Conservation (phyloP, 495 filamentous ascomycete genomes). For the Xylaria grammica region DNA sequence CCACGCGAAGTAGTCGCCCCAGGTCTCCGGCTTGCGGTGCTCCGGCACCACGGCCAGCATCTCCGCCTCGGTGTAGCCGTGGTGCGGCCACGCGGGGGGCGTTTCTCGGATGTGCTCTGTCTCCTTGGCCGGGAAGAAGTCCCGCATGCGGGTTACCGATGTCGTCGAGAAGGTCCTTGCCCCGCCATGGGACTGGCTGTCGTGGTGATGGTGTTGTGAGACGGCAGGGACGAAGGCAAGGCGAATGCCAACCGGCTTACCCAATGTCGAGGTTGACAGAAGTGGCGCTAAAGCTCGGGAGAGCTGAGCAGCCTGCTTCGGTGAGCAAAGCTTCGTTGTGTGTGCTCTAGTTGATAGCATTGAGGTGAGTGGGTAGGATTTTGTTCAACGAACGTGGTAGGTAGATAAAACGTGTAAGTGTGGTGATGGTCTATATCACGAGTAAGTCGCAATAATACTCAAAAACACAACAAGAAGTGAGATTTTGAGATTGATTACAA, state of each 20-base stretch:
- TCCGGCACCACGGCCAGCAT: slow-evolving; percentile 48
- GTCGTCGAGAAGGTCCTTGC: slow-evolving; percentile 51
- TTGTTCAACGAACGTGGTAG: not conserved
- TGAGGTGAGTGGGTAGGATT: slow-evolving; percentile 15
- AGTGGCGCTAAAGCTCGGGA: slow-evolving; percentile 34
- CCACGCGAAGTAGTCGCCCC: slow-evolving; percentile 53
- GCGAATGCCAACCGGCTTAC: slow-evolving; percentile 28
- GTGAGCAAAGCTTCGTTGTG: slow-evolving; percentile 40
- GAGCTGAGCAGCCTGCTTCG: slow-evolving; percentile 42
- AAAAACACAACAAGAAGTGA: not conserved
- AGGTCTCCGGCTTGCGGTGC: slow-evolving; percentile 43
- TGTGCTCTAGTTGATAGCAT: slow-evolving; percentile 38
- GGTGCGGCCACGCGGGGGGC: slow-evolving; percentile 71
- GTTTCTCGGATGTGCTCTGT: slow-evolving; percentile 53
- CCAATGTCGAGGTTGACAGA: slow-evolving; percentile 18
- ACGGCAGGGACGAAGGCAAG: slow-evolving; percentile 25
- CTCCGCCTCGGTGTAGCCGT: slow-evolving; percentile 59
- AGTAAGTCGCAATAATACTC: not conserved
- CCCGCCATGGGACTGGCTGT: slow-evolving; percentile 15
- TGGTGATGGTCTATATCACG: too few species aligned
- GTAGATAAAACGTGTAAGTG: not conserved
- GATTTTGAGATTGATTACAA: not conserved
- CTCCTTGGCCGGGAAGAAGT: slow-evolving; percentile 55
- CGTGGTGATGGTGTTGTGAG: slow-evolving; percentile 17
- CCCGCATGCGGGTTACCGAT: slow-evolving; percentile 39